Base-by-base conservation (phyloP, 495 filamentous ascomycete genomes). In the Aspergillus diversus region DNA sequence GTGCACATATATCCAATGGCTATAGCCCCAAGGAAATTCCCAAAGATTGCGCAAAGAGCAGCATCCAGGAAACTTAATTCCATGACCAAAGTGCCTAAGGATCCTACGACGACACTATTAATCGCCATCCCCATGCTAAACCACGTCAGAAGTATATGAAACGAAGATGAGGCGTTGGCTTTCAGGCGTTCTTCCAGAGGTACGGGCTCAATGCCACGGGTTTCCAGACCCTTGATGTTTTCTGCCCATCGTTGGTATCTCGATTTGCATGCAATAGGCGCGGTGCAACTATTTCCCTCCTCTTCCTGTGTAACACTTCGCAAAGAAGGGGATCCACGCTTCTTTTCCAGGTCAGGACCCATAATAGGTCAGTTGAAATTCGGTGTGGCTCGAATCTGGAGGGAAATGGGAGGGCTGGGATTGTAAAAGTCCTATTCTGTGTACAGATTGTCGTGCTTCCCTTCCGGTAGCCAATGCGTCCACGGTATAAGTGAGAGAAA, bases 81-180 rank as follows among this genome's bases (percentile, higher is more conserved):
- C 66, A 88, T 86, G 2, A 88, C 79, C 7, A 87, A 70, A 0
- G 89, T 88, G 0, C 90, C 90, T 17, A 93, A 78, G 49, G 90
- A 82, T 8, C 88, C 90, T 0, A 87, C 79, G 3, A 87, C 84
- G 48, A 92, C 82, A 65, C 92, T 92, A 69, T 91, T 91, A 13
- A 86, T 84, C 0, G 87, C 83, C 59, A 91, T 80, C 59, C 90
- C 90, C 75, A 90, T 87, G 42, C 86, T 87, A 64, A 91, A 87
- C 90, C 90, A 93, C 47, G 92, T 73, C 5, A 91, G 72, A 11
- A 82, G 72, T 71, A 92, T 87, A 66, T 92, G 89, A 42, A 85
- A 67, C 31, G 80, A 75, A 0, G 73, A 71, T 9, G 75, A 67
- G 9, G 69, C 16, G n/a, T 70, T 77, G 11, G 69, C 56, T 11